Conservation (phyloP, 2,329 filamentous ascomycete species). For the Gaeumannomyces sp. region DNA sequence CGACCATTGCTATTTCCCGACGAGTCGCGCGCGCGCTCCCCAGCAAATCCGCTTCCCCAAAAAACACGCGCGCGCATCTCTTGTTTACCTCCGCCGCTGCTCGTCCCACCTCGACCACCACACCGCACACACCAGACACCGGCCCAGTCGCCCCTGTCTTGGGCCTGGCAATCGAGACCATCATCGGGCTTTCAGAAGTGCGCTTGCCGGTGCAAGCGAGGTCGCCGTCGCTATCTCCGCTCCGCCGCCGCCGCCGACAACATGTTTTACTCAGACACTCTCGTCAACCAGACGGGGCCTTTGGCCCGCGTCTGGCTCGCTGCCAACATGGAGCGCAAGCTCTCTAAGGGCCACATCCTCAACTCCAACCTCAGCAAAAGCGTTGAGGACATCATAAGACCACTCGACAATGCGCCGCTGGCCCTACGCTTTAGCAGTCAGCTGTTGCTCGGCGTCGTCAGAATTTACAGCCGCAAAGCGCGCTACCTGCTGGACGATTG, state of each 20-base stretch:
- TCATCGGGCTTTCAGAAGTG: not conserved
- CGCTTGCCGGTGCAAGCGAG: not conserved
- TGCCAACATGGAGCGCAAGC: conserved; percentile 95
- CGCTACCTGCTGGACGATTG: conserved; percentile 95
- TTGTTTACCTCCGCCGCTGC: not conserved
- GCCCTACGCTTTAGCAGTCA: conserved; percentile 90
- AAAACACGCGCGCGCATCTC: not conserved
- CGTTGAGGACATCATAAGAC: conserved; percentile 90
- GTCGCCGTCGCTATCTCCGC: not conserved
- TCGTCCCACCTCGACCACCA: not conserved
- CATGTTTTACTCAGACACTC: conserved; percentile 98
- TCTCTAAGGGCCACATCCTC: conserved; percentile 92
- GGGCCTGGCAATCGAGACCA: not conserved
- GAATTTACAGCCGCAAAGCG: conserved; percentile 96
- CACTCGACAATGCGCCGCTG: conserved; percentile 80
- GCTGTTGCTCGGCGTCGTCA: conserved; percentile 87
- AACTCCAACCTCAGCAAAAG: conserved; percentile 93
- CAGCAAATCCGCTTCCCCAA: not conserved
- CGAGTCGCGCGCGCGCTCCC: not conserved
- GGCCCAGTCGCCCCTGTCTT: not conserved
- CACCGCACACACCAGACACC: not conserved
- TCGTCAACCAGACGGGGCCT: conserved; percentile 94
- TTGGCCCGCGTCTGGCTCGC: conserved; percentile 97
- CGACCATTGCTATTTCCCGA: not conserved
- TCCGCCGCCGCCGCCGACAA: not conserved